Evolutionary conservation across 2,329 filamentous ascomycete genomes (phyloP).

Genomic region (Teratosphaeriaceae sp.): DNA sequence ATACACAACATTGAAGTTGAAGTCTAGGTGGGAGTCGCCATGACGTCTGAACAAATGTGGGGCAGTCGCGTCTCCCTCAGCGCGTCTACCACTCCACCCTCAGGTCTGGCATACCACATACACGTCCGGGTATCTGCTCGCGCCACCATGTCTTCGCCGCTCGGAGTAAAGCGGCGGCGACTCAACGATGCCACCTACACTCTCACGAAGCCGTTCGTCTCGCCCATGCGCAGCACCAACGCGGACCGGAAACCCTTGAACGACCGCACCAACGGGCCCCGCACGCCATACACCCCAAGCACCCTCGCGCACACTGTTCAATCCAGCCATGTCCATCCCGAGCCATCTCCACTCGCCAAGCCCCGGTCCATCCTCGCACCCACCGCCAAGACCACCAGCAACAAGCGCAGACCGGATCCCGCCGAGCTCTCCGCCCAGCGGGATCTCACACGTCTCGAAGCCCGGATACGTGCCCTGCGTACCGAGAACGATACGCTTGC

Average conservation of each 20-base stretch:
- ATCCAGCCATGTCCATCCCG: neutral
- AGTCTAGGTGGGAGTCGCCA: too few relatives aligned
- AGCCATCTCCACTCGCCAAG: slow-evolving; percentile 17
- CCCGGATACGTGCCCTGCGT: slow-evolving; percentile 34
- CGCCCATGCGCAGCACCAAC: slow-evolving; percentile 52
- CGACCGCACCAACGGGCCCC: slow-evolving; percentile 12
- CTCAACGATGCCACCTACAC: slow-evolving; percentile 52
- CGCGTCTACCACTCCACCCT: too few relatives aligned
- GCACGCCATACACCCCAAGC: slow-evolving; percentile 22
- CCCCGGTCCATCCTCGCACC: slow-evolving; percentile 23
- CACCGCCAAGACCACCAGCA: slow-evolving; percentile 13
- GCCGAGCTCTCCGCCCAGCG: slow-evolving; percentile 20
- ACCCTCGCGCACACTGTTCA: slow-evolving; percentile 24
- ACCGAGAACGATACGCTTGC: slow-evolving; percentile 45
- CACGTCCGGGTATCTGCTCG: too few relatives aligned
- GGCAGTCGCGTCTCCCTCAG: too few relatives aligned
- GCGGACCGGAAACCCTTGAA: slow-evolving; percentile 11
- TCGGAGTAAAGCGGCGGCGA: slow-evolving; percentile 55
- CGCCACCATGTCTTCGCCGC: slow-evolving; percentile 48
- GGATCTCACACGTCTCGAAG: slow-evolving; percentile 19
- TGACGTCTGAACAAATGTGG: too few relatives aligned
- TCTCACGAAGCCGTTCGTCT: slow-evolving; percentile 65
- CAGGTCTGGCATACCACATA: too few relatives aligned
- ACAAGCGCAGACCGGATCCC: too few relatives aligned
- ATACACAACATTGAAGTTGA: too few relatives aligned